Base-by-base conservation (phyloP, 2,329 filamentous ascomycete genomes). In the Rutstroemia sp. region DNA sequence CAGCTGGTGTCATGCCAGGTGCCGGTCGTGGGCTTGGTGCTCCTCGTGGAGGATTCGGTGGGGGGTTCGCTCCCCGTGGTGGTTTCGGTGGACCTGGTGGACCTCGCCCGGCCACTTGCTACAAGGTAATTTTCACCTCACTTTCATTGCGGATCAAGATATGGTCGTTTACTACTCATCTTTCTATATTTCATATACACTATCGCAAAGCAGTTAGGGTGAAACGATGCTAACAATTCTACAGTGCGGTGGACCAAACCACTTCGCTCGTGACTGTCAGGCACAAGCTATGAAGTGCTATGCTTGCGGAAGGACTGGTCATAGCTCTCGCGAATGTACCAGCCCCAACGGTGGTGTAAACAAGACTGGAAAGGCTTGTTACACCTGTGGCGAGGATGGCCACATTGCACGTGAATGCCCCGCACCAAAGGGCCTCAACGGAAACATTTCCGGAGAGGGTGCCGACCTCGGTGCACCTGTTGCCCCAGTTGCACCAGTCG, bases 301-400 rank as follows among this genome's bases (percentile, higher is more conserved):
- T 71, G 86, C 86, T 64, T 89, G 86, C 67, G 86, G 86, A 67
- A 89, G 88, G 73, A 77, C 88, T 46, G 72, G 72, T 41, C 72
- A 74, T 53, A 74, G 73, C 49, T 72, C 69, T 57, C 82, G 86
- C 30, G 30, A 17, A 8, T 30, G 54, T 46, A 57, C 48, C 47
- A 47, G 48, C 45, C 48, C 94, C 62, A 97, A 97, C 73, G 94
- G 94, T 57, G 94, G 94, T 23, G 80, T 97, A 64, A 96, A 94
- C 82, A 95, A 90, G 62, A 90, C 89, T 61, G 92, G 92, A 70
- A 99, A 97, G 84, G 96, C 92, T 63, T 99, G 94, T 83, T 99
- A 99, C 79, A 88, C 92, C 73, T 99, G 94, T 72, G 90, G 92
- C 64, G 89, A 96, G 77, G 84, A 91, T 57, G 94, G 94, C 53